Percentiles rank a stretch among this genome's conserved stretches.
phyloP scores from a whole-genome alignment of 345 rosid species.

The Pistacia vera region DNA sequence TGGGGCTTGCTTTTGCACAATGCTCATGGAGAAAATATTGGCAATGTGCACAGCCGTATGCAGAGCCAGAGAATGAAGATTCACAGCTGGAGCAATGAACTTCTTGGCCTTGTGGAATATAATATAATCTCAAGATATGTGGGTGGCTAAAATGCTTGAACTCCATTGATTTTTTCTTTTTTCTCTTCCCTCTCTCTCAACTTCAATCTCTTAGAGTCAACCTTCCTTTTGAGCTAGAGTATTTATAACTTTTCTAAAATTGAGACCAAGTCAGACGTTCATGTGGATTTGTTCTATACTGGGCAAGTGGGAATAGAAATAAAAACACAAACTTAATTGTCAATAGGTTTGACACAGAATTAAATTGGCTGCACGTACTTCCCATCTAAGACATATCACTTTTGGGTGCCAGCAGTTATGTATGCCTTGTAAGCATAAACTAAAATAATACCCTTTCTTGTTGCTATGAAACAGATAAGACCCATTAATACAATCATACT shows the following conservation, averaged over 20 bases:
- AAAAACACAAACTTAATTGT: background rate
- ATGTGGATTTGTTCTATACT: background rate
- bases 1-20: no score
- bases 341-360: background rate
- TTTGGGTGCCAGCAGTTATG: background rate
- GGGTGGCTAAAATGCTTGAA: conserved; percentile 39
- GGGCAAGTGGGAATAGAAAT: background rate
- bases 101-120: conserved; percentile 5
- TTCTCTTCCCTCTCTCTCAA: background rate
- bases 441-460: background rate
- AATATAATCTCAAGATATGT: conserved; percentile 28
- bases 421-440: background rate
- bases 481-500: background rate
- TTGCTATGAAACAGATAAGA: background rate
- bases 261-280: background rate
- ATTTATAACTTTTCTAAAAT: background rate
- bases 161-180: conserved; percentile 19
- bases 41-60: conserved; percentile 14
- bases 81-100: conserved; percentile 34
- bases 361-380: background rate
- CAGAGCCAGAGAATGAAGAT: conserved; percentile 11
- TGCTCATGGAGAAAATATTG: no score
- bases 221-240: background rate
- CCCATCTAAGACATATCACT: background rate
- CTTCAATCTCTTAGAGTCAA: background rate